Conservation (phyloP, 352 stramenopile species). For the Globisporangium sylvaticum region DNA sequence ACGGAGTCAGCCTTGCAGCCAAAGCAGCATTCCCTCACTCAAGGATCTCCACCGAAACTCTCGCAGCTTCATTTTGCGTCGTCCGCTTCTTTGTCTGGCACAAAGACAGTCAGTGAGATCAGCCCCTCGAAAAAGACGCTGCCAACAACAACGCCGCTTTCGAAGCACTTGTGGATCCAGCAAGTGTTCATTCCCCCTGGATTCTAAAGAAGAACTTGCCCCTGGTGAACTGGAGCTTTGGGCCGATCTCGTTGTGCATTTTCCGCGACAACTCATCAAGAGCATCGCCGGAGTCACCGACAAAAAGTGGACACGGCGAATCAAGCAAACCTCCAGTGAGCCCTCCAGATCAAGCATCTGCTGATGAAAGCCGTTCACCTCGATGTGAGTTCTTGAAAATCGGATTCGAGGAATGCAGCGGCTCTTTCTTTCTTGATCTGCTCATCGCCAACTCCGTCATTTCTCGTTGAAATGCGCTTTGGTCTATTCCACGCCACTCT, state of each 20-base stretch:
- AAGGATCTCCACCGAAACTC: background rate
- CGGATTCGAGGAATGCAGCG: constrained; percentile 40
- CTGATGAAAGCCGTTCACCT: background rate
- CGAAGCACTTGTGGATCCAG: constrained; percentile 27
- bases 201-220: constrained; percentile 28
- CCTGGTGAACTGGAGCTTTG: constrained; percentile 58
- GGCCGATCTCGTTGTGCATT: constrained; percentile 36
- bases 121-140: constrained; percentile 1
- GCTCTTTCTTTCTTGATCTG: constrained; percentile 40
- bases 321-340: background rate
- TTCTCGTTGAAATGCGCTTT: constrained; percentile 54
- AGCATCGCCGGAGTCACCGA: background rate
- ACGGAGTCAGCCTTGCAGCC: constrained; percentile 19
- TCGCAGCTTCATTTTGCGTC: constrained; percentile 8
- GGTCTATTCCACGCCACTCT: constrained; percentile 45
- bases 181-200: constrained; percentile 33
- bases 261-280: constrained; percentile 23
- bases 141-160: background rate
- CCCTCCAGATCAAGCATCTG: background rate
- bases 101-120: background rate
- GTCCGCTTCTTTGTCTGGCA: background rate
- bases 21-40: background rate
- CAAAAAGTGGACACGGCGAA: background rate
- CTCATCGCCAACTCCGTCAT: constrained; percentile 24
- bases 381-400: constrained; percentile 33